Conservation (phyloP, 306 rosid genomes). For the Astragalus glycyphyllos region DNA sequence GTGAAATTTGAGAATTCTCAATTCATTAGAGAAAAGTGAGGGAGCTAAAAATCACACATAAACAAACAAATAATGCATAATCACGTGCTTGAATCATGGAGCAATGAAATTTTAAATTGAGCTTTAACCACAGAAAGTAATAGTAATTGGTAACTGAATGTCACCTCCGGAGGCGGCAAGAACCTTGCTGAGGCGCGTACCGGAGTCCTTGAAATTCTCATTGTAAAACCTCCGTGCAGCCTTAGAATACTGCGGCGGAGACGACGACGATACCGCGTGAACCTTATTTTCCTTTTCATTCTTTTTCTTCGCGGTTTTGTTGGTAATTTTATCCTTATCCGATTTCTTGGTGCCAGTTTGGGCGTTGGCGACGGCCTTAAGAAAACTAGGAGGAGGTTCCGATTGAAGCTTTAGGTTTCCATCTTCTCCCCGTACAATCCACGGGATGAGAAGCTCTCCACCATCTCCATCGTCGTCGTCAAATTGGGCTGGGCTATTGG, state of each 20-base stretch:
- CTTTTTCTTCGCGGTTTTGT: slow-evolving; percentile 30
- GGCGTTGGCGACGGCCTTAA: slow-evolving; percentile 57
- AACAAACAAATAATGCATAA: too few relatives aligned
- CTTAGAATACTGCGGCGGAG: slow-evolving; percentile 69
- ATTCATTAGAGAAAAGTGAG: too few relatives aligned
- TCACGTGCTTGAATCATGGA: too few relatives aligned
- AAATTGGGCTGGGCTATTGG: slow-evolving; percentile 5
- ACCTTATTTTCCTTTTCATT: slow-evolving; percentile 34
- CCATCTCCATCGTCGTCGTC: slow-evolving; percentile 16
- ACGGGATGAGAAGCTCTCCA: slow-evolving; percentile 72
- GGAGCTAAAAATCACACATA: too few relatives aligned
- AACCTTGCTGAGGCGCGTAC: slow-evolving; percentile 85
- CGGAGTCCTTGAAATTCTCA: slow-evolving; percentile 64
- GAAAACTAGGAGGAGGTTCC: slow-evolving; percentile 65
- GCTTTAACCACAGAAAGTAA: too few relatives aligned
- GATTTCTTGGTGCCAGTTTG: slow-evolving; percentile 53
- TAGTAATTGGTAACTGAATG: not conserved
- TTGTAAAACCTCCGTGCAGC: slow-evolving; percentile 89
- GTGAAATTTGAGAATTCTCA: too few relatives aligned
- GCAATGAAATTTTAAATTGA: too few relatives aligned
- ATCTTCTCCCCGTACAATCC: slow-evolving; percentile 91
- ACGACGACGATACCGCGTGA: slow-evolving; percentile 47
- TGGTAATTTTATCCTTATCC: slow-evolving; percentile 37
- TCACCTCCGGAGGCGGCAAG: slow-evolving; percentile 93
- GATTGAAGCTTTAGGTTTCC: slow-evolving; percentile 72